phyloP scores from a whole-genome alignment of 2,329 filamentous ascomycete species.

The Cytospora leucostoma region DNA sequence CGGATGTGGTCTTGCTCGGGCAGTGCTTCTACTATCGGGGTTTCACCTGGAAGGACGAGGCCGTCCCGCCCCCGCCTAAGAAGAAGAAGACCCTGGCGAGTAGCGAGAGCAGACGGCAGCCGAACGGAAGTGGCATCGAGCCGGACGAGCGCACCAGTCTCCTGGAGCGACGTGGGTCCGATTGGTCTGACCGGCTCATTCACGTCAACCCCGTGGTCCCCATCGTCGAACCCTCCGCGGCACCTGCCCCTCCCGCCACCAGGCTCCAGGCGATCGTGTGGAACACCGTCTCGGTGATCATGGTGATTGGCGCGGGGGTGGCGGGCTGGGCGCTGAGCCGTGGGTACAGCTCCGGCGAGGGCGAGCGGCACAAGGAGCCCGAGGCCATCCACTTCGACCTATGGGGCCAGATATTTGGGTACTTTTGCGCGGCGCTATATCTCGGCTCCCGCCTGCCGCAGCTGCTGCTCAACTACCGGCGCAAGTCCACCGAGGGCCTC shows the following conservation, averaged over 20 bases:
- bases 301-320: constrained; percentile 82
- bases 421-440: constrained; percentile 86
- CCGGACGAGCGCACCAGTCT: constrained; percentile 57
- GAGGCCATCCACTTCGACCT: constrained; percentile 66
- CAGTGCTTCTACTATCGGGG: constrained; percentile 98
- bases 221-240: constrained; percentile 57
- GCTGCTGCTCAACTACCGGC: constrained; percentile 85
- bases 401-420: constrained; percentile 89
- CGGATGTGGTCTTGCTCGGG: constrained; percentile 81
- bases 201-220: constrained; percentile 84
- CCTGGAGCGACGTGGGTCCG: constrained; percentile 53
- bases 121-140: constrained; percentile 33
- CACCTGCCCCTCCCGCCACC: constrained; percentile 47
- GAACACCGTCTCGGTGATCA: constrained; percentile 73
- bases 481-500: constrained; percentile 91
- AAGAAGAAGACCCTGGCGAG: constrained; percentile 37
- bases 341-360: constrained; percentile 46
- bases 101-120: constrained; percentile 8
- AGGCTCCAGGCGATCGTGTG: constrained; percentile 63
- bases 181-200: constrained; percentile 57
- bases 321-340: constrained; percentile 81
- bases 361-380: constrained; percentile 39
- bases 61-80: constrained; percentile 43
- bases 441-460: constrained; percentile 89
- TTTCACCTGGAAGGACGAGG: constrained; percentile 66